Conservation (phyloP, 2,329 filamentous ascomycete species). For the Phoma sp. region DNA sequence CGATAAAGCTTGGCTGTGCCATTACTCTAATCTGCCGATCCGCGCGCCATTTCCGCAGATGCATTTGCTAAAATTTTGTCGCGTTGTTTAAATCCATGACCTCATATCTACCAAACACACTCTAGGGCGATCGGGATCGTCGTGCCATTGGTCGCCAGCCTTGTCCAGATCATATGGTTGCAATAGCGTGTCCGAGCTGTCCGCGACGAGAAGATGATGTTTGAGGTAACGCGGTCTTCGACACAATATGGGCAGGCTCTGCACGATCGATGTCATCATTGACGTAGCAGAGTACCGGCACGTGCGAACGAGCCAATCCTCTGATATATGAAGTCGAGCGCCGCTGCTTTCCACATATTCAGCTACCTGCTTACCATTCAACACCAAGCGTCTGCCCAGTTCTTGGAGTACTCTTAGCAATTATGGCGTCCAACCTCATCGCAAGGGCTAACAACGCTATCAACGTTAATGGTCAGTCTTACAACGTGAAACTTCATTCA, state of each 20-base stretch:
- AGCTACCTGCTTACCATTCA: neutral
- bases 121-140: too few relatives aligned
- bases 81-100: constrained; percentile 7
- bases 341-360: neutral
- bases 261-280: constrained; percentile 11
- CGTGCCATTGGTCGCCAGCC: neutral
- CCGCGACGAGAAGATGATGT: constrained; percentile 2
- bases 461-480: constrained; percentile 26
- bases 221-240: neutral
- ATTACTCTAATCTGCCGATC: neutral
- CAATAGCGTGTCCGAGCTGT: neutral
- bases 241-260: neutral
- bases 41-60: neutral
- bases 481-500: neutral
- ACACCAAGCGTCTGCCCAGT: constrained; percentile 2
- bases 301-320: neutral
- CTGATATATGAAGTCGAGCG: constrained; percentile 3
- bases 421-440: constrained; percentile 8
- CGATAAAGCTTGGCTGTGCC: constrained; percentile 13
- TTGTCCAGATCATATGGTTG: neutral
- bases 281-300: neutral
- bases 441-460: constrained; percentile 30
- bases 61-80: constrained; percentile 1
- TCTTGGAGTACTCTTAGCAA: constrained; percentile 1
- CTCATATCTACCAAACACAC: neutral